These are phyloP conservation scores for Paraphoma sp. DNA, from an alignment of 2,329 filamentous ascomycete genomes.

Conservation along the genomic window DNA sequence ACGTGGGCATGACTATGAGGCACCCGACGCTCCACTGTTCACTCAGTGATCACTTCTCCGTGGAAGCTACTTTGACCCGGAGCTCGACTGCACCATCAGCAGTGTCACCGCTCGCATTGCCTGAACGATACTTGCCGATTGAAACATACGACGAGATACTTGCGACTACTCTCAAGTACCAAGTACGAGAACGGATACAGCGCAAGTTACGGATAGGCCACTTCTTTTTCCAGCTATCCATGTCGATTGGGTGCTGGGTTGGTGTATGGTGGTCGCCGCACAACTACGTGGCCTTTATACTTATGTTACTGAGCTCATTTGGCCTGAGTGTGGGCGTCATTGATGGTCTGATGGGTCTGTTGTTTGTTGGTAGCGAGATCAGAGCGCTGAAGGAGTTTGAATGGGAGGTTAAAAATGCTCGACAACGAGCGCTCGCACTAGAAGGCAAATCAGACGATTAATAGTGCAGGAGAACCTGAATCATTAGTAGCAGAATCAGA, in stretches of 20 bases:
- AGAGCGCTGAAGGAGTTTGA: slow-evolving; percentile 87
- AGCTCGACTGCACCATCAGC: slow-evolving; percentile 14
- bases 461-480: too few relatives aligned
- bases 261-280: slow-evolving; percentile 85
- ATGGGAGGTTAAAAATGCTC: slow-evolving; percentile 73
- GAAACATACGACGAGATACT: slow-evolving; percentile 76
- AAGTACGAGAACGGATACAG: slow-evolving; percentile 73
- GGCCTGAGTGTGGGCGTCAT: slow-evolving; percentile 77
- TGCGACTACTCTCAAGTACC: slow-evolving; percentile 71
- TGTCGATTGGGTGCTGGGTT: slow-evolving; percentile 77
- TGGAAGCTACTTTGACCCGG: slow-evolving; percentile 74
- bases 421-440: slow-evolving; percentile 30
- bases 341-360: slow-evolving; percentile 82
- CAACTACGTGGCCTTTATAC: slow-evolving; percentile 78
- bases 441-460: slow-evolving; percentile 4
- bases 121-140: slow-evolving; percentile 50
- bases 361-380: slow-evolving; percentile 87
- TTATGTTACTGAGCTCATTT: slow-evolving; percentile 81
- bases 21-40: slow-evolving; percentile 85
- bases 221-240: slow-evolving; percentile 70
- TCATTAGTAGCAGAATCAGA: too few relatives aligned
- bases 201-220: slow-evolving; percentile 74
- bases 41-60: slow-evolving; percentile 92
- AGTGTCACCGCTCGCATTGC: slow-evolving; percentile 17
- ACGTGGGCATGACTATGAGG: slow-evolving; percentile 80